A percentile compares a stretch with the other conserved stretches of the same genome.
Conservation (phyloP, 2,329 filamentous ascomycete species). For the Fusarium graminum region DNA sequence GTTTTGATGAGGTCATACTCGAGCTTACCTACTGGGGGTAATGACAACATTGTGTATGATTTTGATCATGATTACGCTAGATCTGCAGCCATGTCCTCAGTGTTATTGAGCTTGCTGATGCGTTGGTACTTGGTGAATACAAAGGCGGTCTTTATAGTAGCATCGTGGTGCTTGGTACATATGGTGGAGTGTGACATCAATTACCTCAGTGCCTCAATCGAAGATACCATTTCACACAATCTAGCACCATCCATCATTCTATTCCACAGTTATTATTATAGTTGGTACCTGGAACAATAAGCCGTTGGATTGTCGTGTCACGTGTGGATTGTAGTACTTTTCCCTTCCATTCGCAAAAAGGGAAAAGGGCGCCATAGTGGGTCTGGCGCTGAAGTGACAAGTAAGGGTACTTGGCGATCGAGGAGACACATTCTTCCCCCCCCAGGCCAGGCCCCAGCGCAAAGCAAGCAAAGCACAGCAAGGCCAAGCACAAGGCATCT, state of each 20-base stretch:
- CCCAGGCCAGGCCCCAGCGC: constrained; percentile 41
- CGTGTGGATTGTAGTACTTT: constrained; percentile 52
- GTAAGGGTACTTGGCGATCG: constrained; percentile 51
- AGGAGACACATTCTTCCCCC: constrained; percentile 58
- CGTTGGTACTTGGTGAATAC: background rate
- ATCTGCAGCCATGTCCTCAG: constrained; percentile 29
- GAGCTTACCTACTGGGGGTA: background rate
- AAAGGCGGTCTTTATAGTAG: background rate
- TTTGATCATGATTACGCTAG: constrained; percentile 35
- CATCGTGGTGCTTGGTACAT: background rate
- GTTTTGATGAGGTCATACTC: constrained; percentile 14
- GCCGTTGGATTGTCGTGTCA: constrained; percentile 42
- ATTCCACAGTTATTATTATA: background rate
- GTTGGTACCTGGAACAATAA: background rate
- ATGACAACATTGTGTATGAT: constrained; percentile 1
- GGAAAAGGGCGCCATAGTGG: constrained; percentile 50
- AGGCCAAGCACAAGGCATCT: constrained; percentile 34
- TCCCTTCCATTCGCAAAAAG: constrained; percentile 41
- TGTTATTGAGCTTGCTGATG: constrained; percentile 13
- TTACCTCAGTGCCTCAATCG: background rate
- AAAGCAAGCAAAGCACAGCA: constrained; percentile 38
- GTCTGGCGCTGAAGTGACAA: constrained; percentile 46
- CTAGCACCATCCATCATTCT: background rate
- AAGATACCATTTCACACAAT: background rate
- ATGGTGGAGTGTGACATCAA: background rate